A percentile compares a stretch with the other conserved stretches of the same genome.
phyloP scores from a whole-genome alignment of 2,329 filamentous ascomycete species.

The Teratosphaeria nubilosa region DNA sequence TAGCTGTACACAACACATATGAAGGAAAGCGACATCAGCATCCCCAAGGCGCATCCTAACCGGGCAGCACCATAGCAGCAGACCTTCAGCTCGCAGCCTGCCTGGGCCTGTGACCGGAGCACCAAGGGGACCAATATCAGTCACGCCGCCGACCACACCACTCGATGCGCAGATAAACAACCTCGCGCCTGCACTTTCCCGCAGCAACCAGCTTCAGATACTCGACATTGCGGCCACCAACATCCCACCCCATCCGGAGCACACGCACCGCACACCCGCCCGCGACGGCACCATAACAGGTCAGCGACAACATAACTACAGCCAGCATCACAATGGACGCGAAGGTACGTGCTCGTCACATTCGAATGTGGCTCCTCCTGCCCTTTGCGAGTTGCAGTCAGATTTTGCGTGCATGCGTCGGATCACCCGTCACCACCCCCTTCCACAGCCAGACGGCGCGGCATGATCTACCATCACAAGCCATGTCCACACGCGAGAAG shows the following conservation, averaged over 20 bases:
- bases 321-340: slow-evolving; percentile 18
- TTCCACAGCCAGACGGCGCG: not conserved
- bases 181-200: not conserved
- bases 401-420: not conserved
- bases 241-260: not conserved
- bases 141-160: not conserved
- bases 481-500: not conserved
- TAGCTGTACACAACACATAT: not conserved
- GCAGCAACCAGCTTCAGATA: not conserved
- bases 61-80: not conserved
- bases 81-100: not conserved
- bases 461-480: slow-evolving; percentile 1
- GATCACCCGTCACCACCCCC: slow-evolving; percentile 2
- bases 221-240: not conserved
- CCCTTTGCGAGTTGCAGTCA: not conserved
- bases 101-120: not conserved
- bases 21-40: not conserved
- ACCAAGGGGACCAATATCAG: not conserved
- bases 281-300: not conserved
- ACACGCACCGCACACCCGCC: not conserved
- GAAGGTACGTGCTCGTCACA: slow-evolving; percentile 13
- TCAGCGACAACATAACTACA: not conserved
- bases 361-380: not conserved
- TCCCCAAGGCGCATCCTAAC: not conserved
- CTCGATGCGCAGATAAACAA: not conserved